phyloP scores from a whole-genome alignment of 108 stramenopile genomes.

The Skeletonema grethae region DNA sequence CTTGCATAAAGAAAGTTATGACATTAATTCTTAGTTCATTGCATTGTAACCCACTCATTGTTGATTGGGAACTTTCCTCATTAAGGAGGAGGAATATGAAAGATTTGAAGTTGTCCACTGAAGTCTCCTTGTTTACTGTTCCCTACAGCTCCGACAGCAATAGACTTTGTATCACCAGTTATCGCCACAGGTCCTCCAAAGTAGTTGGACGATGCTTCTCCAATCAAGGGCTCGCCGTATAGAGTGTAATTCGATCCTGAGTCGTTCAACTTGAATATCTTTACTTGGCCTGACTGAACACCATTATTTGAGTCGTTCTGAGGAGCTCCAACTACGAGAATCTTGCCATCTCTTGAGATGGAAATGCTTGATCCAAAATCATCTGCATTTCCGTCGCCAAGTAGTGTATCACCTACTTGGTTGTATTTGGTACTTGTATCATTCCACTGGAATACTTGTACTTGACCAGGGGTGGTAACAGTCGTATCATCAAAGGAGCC shows the following conservation, averaged over 20 bases:
- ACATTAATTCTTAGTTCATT: no score
- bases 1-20: no score
- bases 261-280: background rate
- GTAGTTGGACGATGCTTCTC: background rate
- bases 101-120: background rate
- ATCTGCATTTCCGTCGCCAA: background rate
- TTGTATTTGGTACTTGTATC: background rate
- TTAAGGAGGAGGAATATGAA: background rate
- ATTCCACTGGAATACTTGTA: background rate
- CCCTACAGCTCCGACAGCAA: background rate
- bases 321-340: background rate
- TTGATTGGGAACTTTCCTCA: no score
- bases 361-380: background rate
- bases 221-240: background rate
- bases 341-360: background rate
- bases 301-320: background rate
- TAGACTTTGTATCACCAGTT: background rate
- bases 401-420: background rate
- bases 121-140: background rate
- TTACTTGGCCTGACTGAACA: background rate
- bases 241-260: background rate
- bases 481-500: background rate
- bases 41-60: no score
- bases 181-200: background rate
- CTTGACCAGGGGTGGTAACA: background rate